Percentiles rank a stretch among this genome's conserved stretches.
phyloP scores from a whole-genome alignment of 2,329 filamentous ascomycete genomes.

The Trichoderma cornu-damae region DNA sequence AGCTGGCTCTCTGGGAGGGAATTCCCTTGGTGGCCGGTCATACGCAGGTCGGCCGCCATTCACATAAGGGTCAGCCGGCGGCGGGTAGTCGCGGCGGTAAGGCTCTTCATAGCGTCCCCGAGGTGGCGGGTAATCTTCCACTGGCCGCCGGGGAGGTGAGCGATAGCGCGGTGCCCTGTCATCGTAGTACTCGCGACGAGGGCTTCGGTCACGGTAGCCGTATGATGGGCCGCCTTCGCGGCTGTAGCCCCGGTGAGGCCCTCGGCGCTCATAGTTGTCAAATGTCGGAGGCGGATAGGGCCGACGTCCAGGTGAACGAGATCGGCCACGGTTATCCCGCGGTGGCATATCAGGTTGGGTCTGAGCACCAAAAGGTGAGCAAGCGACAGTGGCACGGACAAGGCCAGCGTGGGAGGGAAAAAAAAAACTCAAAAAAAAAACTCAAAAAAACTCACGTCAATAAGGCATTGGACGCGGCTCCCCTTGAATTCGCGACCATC shows the following conservation, averaged over 20 bases:
- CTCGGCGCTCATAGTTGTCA: constrained; percentile 81
- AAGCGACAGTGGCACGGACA: background rate
- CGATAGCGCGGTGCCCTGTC: constrained; percentile 75
- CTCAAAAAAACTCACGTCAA: constrained; percentile 68
- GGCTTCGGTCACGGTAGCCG: constrained; percentile 83
- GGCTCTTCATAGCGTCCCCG: constrained; percentile 70
- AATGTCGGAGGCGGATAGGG: constrained; percentile 59
- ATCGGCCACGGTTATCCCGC: constrained; percentile 63
- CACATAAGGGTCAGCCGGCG: constrained; percentile 58
- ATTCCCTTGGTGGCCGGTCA: constrained; percentile 50
- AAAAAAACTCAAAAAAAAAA: no score
- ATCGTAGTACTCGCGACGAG: constrained; percentile 81
- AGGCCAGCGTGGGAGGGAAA: background rate
- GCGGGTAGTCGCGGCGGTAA: constrained; percentile 65
- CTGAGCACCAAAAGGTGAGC: constrained; percentile 39
- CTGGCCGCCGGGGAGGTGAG: constrained; percentile 70
- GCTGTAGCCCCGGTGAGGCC: constrained; percentile 75
- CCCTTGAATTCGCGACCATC: constrained; percentile 92
- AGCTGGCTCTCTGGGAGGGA: constrained; percentile 41
- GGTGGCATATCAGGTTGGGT: constrained; percentile 71
- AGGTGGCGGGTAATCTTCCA: constrained; percentile 71
- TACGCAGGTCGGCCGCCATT: constrained; percentile 51
- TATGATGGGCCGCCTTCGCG: constrained; percentile 57
- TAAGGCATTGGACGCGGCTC: constrained; percentile 73
- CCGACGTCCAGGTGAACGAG: constrained; percentile 65